Conservation (phyloP, 768 basidiomycete species). For the Xerocomus spinulosus region DNA sequence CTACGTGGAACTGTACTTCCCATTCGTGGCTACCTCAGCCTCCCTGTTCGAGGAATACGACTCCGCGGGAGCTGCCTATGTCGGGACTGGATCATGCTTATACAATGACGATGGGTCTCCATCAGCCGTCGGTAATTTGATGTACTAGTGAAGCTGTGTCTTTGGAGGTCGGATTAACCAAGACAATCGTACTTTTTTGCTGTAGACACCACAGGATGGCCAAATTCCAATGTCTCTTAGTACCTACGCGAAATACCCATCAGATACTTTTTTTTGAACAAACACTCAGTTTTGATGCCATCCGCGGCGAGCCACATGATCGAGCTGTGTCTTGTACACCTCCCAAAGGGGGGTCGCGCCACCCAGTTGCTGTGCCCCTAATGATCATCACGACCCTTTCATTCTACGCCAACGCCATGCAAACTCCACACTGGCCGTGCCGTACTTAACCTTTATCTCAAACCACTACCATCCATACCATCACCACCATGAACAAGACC, state of each 20-base stretch:
- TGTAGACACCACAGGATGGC: no score
- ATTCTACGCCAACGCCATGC: neutral
- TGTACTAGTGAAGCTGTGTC: slow-evolving; percentile 10
- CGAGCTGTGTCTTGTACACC: no score
- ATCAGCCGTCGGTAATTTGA: slow-evolving; percentile 24
- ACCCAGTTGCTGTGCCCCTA: neutral
- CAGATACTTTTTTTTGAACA: no score
- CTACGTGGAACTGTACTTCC: slow-evolving; percentile 35
- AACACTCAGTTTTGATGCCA: no score
- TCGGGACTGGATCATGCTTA: slow-evolving; percentile 32
- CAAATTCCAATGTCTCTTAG: no score
- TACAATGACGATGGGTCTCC: slow-evolving; percentile 28
- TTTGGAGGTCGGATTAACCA: neutral
- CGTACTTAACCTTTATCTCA: neutral
- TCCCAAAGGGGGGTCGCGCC: no score
- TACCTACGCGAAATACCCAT: no score
- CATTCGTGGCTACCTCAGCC: slow-evolving; percentile 34
- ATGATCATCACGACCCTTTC: neutral
- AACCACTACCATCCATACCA: slow-evolving; percentile 11
- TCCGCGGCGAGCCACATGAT: no score
- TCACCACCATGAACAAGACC: neutral
- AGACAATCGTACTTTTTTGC: neutral
- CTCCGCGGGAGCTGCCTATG: slow-evolving; percentile 3
- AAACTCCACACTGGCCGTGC: neutral
- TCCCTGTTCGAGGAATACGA: slow-evolving; percentile 22